phyloP scores from a whole-genome alignment of 345 rosid genomes.

The Dipteronia sinensis region DNA sequence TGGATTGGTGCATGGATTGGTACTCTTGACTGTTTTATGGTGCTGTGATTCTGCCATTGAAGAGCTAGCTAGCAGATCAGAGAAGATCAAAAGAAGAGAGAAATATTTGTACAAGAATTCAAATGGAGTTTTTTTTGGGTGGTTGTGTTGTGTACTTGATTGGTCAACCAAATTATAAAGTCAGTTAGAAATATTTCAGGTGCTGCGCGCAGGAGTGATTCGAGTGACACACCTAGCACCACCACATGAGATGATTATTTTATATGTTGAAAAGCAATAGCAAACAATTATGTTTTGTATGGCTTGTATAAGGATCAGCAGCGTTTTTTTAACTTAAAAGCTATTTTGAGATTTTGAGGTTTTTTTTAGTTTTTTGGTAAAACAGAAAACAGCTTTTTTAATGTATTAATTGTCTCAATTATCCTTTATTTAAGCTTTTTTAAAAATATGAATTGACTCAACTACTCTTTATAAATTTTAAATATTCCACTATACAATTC shows the following conservation, averaged over 20 bases:
- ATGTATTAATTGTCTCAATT: no score
- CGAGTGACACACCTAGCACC: not conserved
- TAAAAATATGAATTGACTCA: no score
- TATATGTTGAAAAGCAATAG: not conserved
- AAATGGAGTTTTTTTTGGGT: constrained; percentile 7
- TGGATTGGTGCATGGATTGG: constrained; percentile 52
- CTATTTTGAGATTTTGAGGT: no score
- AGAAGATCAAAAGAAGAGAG: not conserved
- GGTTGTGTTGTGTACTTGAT: not conserved
- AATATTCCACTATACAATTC: no score
- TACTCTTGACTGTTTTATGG: constrained; percentile 5
- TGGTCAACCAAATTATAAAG: constrained; percentile 8
- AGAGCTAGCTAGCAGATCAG: not conserved
- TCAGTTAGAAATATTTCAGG: not conserved
- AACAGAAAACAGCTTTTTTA: no score
- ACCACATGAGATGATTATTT: not conserved
- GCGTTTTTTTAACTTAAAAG: no score
- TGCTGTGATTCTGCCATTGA: constrained; percentile 11
- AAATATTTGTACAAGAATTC: not conserved
- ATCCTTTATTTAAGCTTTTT: no score
- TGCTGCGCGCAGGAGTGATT: not conserved
- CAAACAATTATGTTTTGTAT: no score
- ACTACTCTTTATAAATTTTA: no score
- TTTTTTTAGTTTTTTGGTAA: no score
- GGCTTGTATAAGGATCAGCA: no score